Evolutionary conservation across 2,329 filamentous ascomycete species (phyloP), one percentile per base, ranked within the genome.

Genomic region (Fusarium secorum): DNA sequence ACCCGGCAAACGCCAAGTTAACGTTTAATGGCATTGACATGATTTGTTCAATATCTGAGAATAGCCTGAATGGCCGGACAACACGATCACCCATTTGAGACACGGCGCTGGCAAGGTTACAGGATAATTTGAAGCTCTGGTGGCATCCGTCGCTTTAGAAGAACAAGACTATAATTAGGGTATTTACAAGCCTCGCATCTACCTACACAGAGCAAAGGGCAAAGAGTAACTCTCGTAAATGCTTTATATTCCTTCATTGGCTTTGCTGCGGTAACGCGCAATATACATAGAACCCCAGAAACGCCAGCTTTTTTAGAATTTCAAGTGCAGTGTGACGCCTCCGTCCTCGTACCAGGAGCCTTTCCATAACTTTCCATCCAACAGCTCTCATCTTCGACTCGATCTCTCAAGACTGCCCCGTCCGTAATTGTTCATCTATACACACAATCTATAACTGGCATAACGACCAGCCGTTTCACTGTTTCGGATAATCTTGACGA

Each of bases 401-500:
- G 15, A 33, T 22, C 39, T 26, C 39, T 62, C 26, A 42, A 51
- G 33, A 55, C 20, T 38, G 38, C 15, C 38, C 35, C 44, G 17
- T 28, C 7, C 48, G 15, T n/a, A 11, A 26, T 32, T 28, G 30
- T 14, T 53, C 26, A 24, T 58, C 58, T 81, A 91, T 74, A 91
- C 89, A 73, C 88, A 90, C 60, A 91, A 78, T 76, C 95, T 87
- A 83, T 99, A 99, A 88, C 94, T 97, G 52, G 96, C 96, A 83
- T 99, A 99, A 57, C 96, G 88, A 68, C 96, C 96, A 18, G 96
- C 96, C 60, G 96, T 99, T 86, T 98, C 96, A 78, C 91, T 95
- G 81, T 92, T 95, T 73, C 96, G 88, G 77, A 99, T 98, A 77
- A 99, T 99, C 89, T 99, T 99, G 77, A 99, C 96, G 6, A 99